Evolutionary conservation across 768 basidiomycete genomes (phyloP).

Genomic region (Termitomyces sp.): DNA sequence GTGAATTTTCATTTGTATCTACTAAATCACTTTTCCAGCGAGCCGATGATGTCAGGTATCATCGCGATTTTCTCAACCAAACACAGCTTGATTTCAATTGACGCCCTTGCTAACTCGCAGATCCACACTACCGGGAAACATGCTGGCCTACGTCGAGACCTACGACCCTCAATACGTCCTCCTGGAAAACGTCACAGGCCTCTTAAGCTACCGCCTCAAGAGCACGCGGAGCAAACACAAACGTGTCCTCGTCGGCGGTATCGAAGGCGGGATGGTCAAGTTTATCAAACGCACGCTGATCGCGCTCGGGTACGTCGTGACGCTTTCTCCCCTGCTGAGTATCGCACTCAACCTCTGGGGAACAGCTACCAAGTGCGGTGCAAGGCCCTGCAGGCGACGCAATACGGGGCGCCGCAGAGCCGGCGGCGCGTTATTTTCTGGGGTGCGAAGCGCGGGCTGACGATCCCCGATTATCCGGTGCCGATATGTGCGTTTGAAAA

Average conservation of each 20-base stretch:
- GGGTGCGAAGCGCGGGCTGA: constrained; percentile 52
- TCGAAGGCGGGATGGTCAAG: constrained; percentile 59
- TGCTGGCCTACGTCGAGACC: constrained; percentile 65
- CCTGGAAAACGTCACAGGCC: constrained; percentile 67
- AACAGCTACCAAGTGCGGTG: constrained; percentile 63
- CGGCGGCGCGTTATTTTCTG: constrained; percentile 64
- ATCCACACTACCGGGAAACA: constrained; percentile 59
- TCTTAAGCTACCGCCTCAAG: constrained; percentile 46
- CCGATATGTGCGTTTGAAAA: constrained; percentile 50
- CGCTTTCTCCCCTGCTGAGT: neutral
- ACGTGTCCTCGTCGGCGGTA: constrained; percentile 25
- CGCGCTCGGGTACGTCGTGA: constrained; percentile 53
- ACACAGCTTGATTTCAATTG: neutral
- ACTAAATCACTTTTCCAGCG: constrained; percentile 26
- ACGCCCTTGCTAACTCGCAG: constrained; percentile 21
- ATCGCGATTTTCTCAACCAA: neutral
- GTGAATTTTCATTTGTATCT: neutral
- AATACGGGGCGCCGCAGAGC: constrained; percentile 69
- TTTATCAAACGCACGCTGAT: constrained; percentile 55
- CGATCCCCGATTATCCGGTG: constrained; percentile 57
- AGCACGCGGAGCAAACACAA: constrained; percentile 23
- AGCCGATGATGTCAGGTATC: constrained; percentile 55
- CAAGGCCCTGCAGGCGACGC: constrained; percentile 61
- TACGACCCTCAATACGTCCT: constrained; percentile 60
- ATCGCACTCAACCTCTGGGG: neutral